Evolutionary conservation across 140 eudicot genomes (phyloP), one percentile per base, ranked within the genome.

Genomic region (Flaveria floridana): DNA sequence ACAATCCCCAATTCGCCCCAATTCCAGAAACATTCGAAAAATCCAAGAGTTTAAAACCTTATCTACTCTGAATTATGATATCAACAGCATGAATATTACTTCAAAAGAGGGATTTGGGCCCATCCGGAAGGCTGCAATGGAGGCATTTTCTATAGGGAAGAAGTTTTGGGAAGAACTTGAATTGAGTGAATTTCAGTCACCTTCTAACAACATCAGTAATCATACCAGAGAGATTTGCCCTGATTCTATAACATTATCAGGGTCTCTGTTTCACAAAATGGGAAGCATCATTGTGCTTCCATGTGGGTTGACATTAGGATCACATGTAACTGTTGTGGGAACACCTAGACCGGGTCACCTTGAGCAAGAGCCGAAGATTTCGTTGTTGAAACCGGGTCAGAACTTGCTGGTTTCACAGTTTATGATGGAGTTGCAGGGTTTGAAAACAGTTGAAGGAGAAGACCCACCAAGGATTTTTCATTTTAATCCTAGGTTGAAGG

Each of bases 231-330:
- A 87, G 80, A 69, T 76, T 47, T 94, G 99, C 72, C 96, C 99
- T 11, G 84, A 88, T 85, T 86, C 97, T 55, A 85, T 94, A 16
- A 68, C 83, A 15, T 52, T 88, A 6, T 65, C 87, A 1, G 97
- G 95, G 44, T 58, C 70, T 18, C 84, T 77, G 62, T 93, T 93
- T 52, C 16, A 51, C n/a, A 18, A 81, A 75, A 19, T n/a, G n/a
- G 87, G 88, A 71, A 82, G 50, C 64, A 61, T 94, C 18, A 81
- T 94, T 84, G 89, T 85, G 72, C 77, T 94, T 77, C 99, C 99
- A 3, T 94, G 99, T 78, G 99, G 99, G 75, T 76, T 94, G 84
- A 87, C 97, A 55, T 82, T 91, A 68, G 97, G 97, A 68, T 91
- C 97, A 1, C 97, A 89, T 58, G 39, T 91, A 20, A 91, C 97